phyloP scores from a whole-genome alignment of 2,329 filamentous ascomycete species.

The Corynespora cassiicola region DNA sequence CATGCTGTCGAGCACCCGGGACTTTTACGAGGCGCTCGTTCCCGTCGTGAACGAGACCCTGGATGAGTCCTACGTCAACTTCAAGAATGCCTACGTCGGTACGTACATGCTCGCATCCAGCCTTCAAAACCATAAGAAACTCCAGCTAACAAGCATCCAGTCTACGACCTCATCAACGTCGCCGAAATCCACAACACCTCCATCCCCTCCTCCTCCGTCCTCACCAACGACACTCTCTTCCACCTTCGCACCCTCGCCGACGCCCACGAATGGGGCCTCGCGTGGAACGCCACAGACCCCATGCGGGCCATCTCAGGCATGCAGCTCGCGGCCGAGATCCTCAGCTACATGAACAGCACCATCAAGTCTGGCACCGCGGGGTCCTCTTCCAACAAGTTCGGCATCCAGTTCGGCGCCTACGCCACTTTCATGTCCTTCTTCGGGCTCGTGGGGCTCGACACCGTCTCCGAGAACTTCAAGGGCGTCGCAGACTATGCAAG shows the following conservation, averaged over 20 bases:
- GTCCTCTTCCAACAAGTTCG: conserved; percentile 49
- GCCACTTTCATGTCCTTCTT: conserved; percentile 68
- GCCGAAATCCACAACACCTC: conserved; percentile 67
- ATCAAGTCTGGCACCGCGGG: conserved; percentile 35
- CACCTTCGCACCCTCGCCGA: conserved; percentile 78
- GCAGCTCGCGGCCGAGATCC: conserved; percentile 55
- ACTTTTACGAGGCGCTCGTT: conserved; percentile 61
- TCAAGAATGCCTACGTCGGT: conserved; percentile 72
- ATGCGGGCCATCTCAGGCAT: conserved; percentile 55
- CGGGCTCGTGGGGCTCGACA: conserved; percentile 60
- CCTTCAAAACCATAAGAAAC: background rate
- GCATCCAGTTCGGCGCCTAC: conserved; percentile 68
- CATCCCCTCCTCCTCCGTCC: conserved; percentile 62
- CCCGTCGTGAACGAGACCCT: conserved; percentile 63
- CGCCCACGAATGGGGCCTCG: conserved; percentile 80
- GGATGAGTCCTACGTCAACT: conserved; percentile 55
- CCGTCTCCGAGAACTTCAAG: conserved; percentile 67
- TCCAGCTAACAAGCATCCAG: conserved; percentile 19
- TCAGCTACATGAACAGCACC: conserved; percentile 53
- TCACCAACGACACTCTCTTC: conserved; percentile 67
- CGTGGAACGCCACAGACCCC: conserved; percentile 70
- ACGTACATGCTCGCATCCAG: conserved; percentile 31
- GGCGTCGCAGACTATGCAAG: conserved; percentile 85
- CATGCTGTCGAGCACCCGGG: conserved; percentile 55
- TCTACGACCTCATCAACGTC: conserved; percentile 70